Evolutionary conservation across 495 filamentous ascomycete genomes (phyloP), one percentile per base, ranked within the genome.

Genomic region (Penicillium herquei): DNA sequence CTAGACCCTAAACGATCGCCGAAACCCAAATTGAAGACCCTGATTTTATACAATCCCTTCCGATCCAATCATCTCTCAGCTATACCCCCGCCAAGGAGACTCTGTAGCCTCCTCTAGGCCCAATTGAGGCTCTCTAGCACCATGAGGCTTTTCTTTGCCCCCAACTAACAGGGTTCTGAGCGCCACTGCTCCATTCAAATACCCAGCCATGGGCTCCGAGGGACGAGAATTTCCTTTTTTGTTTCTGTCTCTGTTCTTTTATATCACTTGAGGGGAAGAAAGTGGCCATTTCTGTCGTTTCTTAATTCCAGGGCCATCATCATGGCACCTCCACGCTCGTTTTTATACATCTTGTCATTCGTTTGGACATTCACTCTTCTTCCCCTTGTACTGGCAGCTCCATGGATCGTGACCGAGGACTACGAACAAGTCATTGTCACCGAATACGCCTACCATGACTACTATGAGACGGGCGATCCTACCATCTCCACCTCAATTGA

Each of bases 341-440:
- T 67, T 44, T 47, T 51, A 8, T 39, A 46, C 13, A 44, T 58
- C 43, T 46, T 57, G 57, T 58, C 65, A 11, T 53, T 68, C 65
- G 63, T 57, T 66, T 55, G 58, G 30, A 39, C 58, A 16, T 48
- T 60, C 6, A 21, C 14, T 47, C 51, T 64, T 13, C 52, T 67
- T 47, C 44, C 52, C n/a, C 39, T 40, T 35, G 59, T 67, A 62
- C 18, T 49, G 7, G 66, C 68, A 3, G 55, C 52, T 1, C 70
- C 70, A 7, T 73, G 70, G 70, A 66, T 72, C 17, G 64, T 68
- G 26, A 73, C 70, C 3, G 64, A 64, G 13, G 32, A 53, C 44
- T 72, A 62, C 16, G 56, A 72, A 50, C 46, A 62, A 30, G 45
- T 55, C 2, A 18, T 51, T 34, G 45, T 34, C 6, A 63, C 62